A percentile compares a stretch with the other conserved stretches of the same genome.
Evolutionary conservation across 148 eudicot species (phyloP).

Genomic region (Persicaria tinctoria): DNA sequence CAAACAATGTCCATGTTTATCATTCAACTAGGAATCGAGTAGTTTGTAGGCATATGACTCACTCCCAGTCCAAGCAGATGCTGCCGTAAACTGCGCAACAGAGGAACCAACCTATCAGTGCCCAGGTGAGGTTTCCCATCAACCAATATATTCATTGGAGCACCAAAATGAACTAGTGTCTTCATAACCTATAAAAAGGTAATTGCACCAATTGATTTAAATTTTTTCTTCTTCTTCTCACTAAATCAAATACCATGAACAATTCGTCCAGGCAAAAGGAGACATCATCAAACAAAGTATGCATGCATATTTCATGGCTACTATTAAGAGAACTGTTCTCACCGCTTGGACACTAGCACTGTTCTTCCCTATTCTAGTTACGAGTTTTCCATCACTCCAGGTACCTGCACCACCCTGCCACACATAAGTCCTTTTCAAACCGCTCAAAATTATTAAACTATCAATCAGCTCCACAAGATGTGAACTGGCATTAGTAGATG

Average conservation of each 20-base stretch:
- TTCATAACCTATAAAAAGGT: conserved; percentile 57
- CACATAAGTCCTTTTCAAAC: conserved; percentile 73
- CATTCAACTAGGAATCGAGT: conserved; percentile 8
- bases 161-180: conserved; percentile 91
- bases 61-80: conserved; percentile 81
- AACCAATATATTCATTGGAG: conserved; percentile 76
- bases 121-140: conserved; percentile 99
- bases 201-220: not conserved
- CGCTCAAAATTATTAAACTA: conserved; percentile 14
- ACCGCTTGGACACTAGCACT: conserved; percentile 79
- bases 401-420: conserved; percentile 99
- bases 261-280: not conserved
- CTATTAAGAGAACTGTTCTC: conserved; percentile 26
- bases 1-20: not conserved
- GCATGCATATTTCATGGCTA: not conserved
- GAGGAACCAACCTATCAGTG: conserved; percentile 89
- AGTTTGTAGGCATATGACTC: conserved; percentile 21
- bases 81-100: conserved; percentile 67
- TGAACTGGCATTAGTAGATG: not conserved
- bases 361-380: conserved; percentile 95
- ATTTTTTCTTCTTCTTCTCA: not conserved
- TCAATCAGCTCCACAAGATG: not conserved
- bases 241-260: not conserved
- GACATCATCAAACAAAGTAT: not conserved
- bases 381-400: conserved; percentile 99